These are phyloP conservation scores for Chlamydomonas sp. DNA, from an alignment of 139 green algal genomes.

Conservation along the genomic window DNA sequence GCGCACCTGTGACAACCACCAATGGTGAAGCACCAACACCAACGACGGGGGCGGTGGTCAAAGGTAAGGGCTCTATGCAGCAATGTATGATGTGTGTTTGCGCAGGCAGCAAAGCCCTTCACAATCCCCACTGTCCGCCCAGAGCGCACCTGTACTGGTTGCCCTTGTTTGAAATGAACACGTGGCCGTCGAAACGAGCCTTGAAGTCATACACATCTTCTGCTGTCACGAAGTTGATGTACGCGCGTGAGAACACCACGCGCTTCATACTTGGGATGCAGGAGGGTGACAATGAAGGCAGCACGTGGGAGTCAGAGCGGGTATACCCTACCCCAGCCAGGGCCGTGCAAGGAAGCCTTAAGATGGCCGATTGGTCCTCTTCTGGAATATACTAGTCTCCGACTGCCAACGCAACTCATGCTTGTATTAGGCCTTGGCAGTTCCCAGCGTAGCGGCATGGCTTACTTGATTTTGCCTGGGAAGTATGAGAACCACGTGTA, in stretches of 20 bases:
- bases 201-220: constrained; percentile 74
- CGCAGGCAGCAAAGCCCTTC: not conserved
- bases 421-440: not conserved
- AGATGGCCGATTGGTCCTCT: not conserved
- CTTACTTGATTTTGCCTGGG: constrained; percentile 75
- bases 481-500: constrained; percentile 79
- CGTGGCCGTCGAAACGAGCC: constrained; percentile 66
- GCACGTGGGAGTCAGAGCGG: not conserved
- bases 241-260: constrained; percentile 61
- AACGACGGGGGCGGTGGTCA: not conserved
- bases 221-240: constrained; percentile 69
- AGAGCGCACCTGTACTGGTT: constrained; percentile 57
- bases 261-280: constrained; percentile 54
- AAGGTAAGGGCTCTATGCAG: no score
- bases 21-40: not conserved
- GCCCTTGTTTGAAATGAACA: constrained; percentile 73
- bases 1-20: constrained; percentile 18
- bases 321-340: not conserved
- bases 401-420: not conserved
- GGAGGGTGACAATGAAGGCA: not conserved
- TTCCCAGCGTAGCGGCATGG: not conserved
- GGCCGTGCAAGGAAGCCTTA: not conserved
- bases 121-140: no score
- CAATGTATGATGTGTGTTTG: not conserved
- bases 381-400: not conserved